Percentiles rank a stretch among this genome's conserved stretches.
phyloP scores from a whole-genome alignment of 2,329 filamentous ascomycete genomes.

The Penicillium corylophilum region DNA sequence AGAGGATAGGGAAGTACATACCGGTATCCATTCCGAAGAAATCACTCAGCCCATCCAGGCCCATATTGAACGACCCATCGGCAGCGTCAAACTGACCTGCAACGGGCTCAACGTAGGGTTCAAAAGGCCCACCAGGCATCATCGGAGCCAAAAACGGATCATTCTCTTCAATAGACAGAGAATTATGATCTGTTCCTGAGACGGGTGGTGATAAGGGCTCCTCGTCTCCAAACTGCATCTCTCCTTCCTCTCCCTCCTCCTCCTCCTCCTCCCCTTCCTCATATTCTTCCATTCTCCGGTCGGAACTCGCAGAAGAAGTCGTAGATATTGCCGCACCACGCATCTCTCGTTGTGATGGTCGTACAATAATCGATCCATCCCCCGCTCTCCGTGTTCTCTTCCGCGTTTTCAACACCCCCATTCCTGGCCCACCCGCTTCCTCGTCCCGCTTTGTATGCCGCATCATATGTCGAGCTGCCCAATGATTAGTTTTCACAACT shows the following conservation, averaged over 20 bases:
- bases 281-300: conserved; percentile 6
- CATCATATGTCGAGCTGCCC: conserved; percentile 57
- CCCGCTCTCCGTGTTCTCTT: conserved; percentile 51
- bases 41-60: conserved; percentile 43
- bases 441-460: conserved; percentile 54
- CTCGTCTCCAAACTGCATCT: conserved; percentile 9
- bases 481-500: conserved; percentile 16
- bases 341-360: conserved; percentile 29
- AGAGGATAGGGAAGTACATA: conserved; percentile 15
- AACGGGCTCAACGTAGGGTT: conserved; percentile 34
- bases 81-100: conserved; percentile 36
- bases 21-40: conserved; percentile 60
- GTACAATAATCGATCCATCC: conserved; percentile 50
- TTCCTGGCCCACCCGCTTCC: conserved; percentile 50
- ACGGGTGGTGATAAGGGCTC: conserved; percentile 30
- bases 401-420: conserved; percentile 50
- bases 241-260: not conserved
- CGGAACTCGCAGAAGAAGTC: conserved; percentile 14
- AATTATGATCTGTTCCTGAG: conserved; percentile 24
- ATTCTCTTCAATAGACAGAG: conserved; percentile 24
- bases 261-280: conserved; percentile 1
- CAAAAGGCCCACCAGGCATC: conserved; percentile 32
- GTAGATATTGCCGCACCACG: conserved; percentile 7
- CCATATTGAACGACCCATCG: conserved; percentile 30
- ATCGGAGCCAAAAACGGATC: conserved; percentile 33